Evolutionary conservation across 2,329 filamentous ascomycete species (phyloP).

Genomic region (Fonsecaea pedrosoi): DNA sequence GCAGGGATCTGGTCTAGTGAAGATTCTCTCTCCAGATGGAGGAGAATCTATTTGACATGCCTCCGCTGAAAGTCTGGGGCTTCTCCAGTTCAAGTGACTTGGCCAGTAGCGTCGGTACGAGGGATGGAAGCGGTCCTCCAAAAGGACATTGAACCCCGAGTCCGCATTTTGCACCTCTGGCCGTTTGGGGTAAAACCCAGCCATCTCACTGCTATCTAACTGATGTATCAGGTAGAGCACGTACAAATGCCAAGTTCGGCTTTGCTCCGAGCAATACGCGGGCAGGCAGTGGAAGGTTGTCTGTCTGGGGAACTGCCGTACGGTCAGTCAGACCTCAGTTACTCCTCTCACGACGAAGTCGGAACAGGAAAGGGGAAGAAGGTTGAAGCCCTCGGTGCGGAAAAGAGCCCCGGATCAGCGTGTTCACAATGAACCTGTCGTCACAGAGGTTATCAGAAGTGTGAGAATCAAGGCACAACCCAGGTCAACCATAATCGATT

Average conservation of each 20-base stretch:
- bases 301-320: background rate
- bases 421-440: background rate
- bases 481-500: constrained; percentile 1
- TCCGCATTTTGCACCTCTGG: background rate
- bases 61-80: background rate
- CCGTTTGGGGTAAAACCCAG: background rate
- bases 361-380: background rate
- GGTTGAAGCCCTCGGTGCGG: background rate
- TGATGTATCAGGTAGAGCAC: too few species aligned
- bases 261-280: constrained; percentile 16
- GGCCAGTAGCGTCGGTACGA: background rate
- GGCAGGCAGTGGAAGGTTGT: background rate
- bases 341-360: background rate
- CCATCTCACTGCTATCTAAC: background rate
- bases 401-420: constrained; percentile 1
- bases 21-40: background rate
- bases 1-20: background rate
- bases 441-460: background rate
- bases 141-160: background rate
- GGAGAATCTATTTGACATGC: background rate
- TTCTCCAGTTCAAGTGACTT: background rate
- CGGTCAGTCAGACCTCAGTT: background rate
- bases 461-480: background rate
- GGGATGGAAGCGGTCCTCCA: background rate
- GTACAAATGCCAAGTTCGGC: constrained; percentile 8